Evolutionary conservation across 2,329 filamentous ascomycete species (phyloP).

Genomic region (Exophiala mesophila): DNA sequence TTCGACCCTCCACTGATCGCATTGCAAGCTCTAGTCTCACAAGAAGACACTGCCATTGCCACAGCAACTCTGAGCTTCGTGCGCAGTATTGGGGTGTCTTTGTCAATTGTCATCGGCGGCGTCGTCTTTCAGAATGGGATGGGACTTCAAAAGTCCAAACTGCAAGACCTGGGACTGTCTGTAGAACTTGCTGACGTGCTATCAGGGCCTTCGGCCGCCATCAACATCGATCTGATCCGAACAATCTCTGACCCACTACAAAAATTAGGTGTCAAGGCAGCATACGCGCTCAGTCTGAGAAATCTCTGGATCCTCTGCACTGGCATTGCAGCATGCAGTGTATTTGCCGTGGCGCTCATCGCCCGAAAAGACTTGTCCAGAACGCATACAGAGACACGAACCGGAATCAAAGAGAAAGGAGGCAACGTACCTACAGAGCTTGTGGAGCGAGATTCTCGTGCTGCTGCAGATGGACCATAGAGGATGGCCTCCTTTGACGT

Average conservation of each 20-base stretch:
- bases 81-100: constrained; percentile 52
- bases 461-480: too few relatives aligned
- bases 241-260: constrained; percentile 28
- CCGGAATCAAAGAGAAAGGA: constrained; percentile 34
- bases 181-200: constrained; percentile 11
- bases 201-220: constrained; percentile 25
- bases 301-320: constrained; percentile 50
- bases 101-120: constrained; percentile 56
- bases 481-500: too few relatives aligned
- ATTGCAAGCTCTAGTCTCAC: constrained; percentile 48
- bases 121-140: constrained; percentile 42
- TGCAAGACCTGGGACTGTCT: constrained; percentile 24
- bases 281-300: constrained; percentile 40
- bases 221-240: constrained; percentile 26
- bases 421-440: too few relatives aligned
- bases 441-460: too few relatives aligned
- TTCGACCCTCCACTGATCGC: constrained; percentile 54
- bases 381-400: constrained; percentile 40
- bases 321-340: constrained; percentile 32
- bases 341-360: constrained; percentile 38
- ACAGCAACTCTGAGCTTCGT: constrained; percentile 58
- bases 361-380: constrained; percentile 34
- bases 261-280: constrained; percentile 35
- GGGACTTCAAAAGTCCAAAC: constrained; percentile 13
- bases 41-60: constrained; percentile 51